These are phyloP conservation scores for Scutellaria minor DNA, from an alignment of 257 asterid genomes.

Conservation along the genomic window DNA sequence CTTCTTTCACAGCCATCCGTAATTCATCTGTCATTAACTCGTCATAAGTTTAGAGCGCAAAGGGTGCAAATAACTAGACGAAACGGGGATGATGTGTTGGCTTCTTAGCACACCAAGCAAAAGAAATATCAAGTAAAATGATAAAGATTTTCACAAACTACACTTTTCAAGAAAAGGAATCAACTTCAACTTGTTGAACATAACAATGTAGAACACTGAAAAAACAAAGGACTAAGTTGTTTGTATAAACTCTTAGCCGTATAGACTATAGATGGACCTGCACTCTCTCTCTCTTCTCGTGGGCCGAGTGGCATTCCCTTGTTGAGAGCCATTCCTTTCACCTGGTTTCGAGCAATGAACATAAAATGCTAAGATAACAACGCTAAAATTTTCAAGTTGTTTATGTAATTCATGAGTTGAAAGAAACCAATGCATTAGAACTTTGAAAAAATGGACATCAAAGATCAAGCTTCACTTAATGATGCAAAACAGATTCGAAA, in stretches of 20 bases:
- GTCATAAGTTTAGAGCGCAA: constrained; percentile 28
- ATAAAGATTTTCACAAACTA: not conserved
- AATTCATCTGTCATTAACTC: constrained; percentile 63
- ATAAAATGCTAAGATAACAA: constrained; percentile 17
- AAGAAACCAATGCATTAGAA: not conserved
- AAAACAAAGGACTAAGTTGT: constrained; percentile 3
- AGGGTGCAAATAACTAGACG: constrained; percentile 7
- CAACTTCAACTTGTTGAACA: constrained; percentile 1
- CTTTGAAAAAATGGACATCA: not conserved
- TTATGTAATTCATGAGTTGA: not conserved
- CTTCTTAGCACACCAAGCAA: constrained; percentile 7
- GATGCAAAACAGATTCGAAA: constrained; percentile 22
- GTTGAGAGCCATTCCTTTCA: constrained; percentile 94
- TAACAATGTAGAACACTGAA: not conserved
- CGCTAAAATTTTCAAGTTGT: constrained; percentile 16
- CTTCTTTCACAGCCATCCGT: constrained; percentile 95
- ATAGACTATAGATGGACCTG: constrained; percentile 55
- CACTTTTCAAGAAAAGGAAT: constrained; percentile 10
- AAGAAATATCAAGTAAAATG: not conserved
- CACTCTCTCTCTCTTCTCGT: constrained; percentile 80
- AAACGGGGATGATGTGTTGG: constrained; percentile 13
- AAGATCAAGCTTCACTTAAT: constrained; percentile 10
- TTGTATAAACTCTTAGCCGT: constrained; percentile 21
- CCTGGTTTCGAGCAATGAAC: constrained; percentile 55
- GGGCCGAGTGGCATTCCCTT: constrained; percentile 68